A percentile compares a stretch with the other conserved stretches of the same genome.
These are phyloP conservation scores for Fusarium agapanthi DNA, from an alignment of 2,329 filamentous ascomycete genomes.

Conservation along the genomic window DNA sequence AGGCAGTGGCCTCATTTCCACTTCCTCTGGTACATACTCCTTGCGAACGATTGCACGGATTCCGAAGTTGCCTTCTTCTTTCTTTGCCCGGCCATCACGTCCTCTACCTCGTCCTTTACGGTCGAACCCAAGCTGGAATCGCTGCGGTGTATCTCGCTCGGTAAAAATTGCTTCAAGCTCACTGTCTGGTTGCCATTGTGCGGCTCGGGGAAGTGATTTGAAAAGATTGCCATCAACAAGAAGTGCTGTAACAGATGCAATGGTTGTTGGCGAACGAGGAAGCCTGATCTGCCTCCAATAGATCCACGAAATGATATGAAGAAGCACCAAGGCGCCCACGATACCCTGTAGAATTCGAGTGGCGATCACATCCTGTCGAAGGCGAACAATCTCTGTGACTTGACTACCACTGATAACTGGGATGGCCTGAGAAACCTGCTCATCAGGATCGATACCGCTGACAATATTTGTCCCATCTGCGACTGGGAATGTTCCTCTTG, in stretches of 20 bases:
- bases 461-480: conserved; percentile 30
- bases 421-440: conserved; percentile 37
- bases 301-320: conserved; percentile 44
- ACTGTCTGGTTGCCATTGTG: conserved; percentile 37
- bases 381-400: conserved; percentile 25
- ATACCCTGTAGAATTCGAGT: conserved; percentile 48
- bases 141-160: conserved; percentile 14
- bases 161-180: conserved; percentile 30
- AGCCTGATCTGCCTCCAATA: conserved; percentile 39
- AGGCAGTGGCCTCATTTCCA: conserved; percentile 38
- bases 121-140: conserved; percentile 36
- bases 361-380: conserved; percentile 44
- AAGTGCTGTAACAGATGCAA: conserved; percentile 50
- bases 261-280: conserved; percentile 45
- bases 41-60: conserved; percentile 26
- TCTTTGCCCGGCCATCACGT: conserved; percentile 26
- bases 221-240: conserved; percentile 51
- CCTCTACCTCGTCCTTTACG: conserved; percentile 10
- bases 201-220: conserved; percentile 33
- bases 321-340: conserved; percentile 41
- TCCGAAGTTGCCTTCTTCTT: conserved; percentile 32
- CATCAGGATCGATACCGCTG: conserved; percentile 35
- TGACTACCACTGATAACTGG: conserved; percentile 33
- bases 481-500: conserved; percentile 30
- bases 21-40: conserved; percentile 31